Evolutionary conservation across 345 rosid species (phyloP).

Genomic region (Salix purpurea): DNA sequence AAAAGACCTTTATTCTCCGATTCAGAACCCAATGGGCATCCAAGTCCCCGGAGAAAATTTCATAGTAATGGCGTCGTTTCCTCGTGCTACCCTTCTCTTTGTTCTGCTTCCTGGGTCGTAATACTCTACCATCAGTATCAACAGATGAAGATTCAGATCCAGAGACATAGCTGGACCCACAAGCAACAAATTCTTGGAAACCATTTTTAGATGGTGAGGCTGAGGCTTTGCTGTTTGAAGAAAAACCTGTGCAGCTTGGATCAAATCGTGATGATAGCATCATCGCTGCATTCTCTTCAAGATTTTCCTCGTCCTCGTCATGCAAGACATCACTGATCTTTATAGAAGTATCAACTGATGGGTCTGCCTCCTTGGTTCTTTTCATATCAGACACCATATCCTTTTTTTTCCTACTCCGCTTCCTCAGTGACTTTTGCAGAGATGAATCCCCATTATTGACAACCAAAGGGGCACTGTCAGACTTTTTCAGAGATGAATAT

Average conservation of each 20-base stretch:
- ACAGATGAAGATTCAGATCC: conserved; percentile 47
- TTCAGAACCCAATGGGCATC: conserved; percentile 71
- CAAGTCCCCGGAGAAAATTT: conserved; percentile 59
- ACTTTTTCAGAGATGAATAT: conserved; percentile 9
- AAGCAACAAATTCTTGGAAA: conserved; percentile 23
- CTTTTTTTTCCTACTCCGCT: conserved; percentile 52
- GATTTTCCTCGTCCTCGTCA: conserved; percentile 88
- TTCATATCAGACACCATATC: conserved; percentile 24
- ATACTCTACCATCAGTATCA: conserved; percentile 60
- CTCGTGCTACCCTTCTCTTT: conserved; percentile 53
- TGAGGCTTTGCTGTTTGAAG: conserved; percentile 46
- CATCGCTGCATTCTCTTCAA: conserved; percentile 95
- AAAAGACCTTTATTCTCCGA: conserved; percentile 73
- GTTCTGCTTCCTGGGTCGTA: conserved; percentile 65
- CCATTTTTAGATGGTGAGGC: conserved; percentile 37
- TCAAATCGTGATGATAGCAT: conserved; percentile 92
- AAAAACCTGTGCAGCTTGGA: conserved; percentile 76
- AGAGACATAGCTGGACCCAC: conserved; percentile 33
- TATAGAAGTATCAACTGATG: conserved; percentile 28
- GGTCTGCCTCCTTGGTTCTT: conserved; percentile 38
- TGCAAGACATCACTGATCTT: conserved; percentile 36
- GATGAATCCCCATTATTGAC: conserved; percentile 16
- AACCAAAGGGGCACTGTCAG: conserved; percentile 1
- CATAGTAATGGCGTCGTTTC: conserved; percentile 85
- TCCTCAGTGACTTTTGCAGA: conserved; percentile 33